phyloP scores from a whole-genome alignment of 257 asterid species.

The Marsdenia floribunda region DNA sequence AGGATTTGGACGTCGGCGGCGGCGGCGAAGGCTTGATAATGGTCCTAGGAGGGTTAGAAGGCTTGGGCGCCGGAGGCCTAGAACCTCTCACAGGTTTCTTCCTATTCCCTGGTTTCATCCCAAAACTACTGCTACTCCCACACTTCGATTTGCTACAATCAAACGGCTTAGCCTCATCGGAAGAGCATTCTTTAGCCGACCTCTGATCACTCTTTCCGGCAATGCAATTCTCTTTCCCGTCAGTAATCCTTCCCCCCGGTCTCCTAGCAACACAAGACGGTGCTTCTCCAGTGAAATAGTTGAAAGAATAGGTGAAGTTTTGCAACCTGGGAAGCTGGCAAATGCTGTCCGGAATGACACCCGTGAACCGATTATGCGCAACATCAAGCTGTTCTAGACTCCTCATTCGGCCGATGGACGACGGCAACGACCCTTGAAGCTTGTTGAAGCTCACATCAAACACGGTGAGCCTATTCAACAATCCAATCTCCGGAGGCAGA shows the following conservation, averaged over 20 bases:
- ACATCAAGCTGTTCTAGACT: constrained; percentile 54
- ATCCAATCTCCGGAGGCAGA: constrained; percentile 53
- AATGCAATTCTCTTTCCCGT: constrained; percentile 65
- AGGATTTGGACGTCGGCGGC: constrained; percentile 25
- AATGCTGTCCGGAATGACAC: constrained; percentile 45
- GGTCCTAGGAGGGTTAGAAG: not conserved
- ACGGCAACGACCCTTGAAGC: constrained; percentile 53
- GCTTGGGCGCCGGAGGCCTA: constrained; percentile 22
- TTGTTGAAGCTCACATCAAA: constrained; percentile 61
- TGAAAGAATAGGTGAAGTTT: constrained; percentile 55
- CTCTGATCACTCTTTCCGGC: constrained; percentile 60
- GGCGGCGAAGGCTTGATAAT: constrained; percentile 24
- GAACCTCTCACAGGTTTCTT: constrained; percentile 9
- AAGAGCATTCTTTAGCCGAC: constrained; percentile 55
- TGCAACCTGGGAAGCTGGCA: constrained; percentile 55
- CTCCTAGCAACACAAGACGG: constrained; percentile 34
- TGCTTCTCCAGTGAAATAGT: constrained; percentile 52
- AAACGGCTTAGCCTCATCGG: constrained; percentile 62
- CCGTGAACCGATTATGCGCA: constrained; percentile 57
- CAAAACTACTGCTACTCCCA: constrained; percentile 13
- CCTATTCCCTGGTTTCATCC: not conserved
- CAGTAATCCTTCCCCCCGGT: constrained; percentile 28
- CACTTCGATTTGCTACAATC: constrained; percentile 72
- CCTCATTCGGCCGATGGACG: constrained; percentile 37
- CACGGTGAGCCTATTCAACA: constrained; percentile 46